These are phyloP conservation scores for Calonectria hongkongensis DNA, from an alignment of 2,329 filamentous ascomycete genomes.

Conservation along the genomic window DNA sequence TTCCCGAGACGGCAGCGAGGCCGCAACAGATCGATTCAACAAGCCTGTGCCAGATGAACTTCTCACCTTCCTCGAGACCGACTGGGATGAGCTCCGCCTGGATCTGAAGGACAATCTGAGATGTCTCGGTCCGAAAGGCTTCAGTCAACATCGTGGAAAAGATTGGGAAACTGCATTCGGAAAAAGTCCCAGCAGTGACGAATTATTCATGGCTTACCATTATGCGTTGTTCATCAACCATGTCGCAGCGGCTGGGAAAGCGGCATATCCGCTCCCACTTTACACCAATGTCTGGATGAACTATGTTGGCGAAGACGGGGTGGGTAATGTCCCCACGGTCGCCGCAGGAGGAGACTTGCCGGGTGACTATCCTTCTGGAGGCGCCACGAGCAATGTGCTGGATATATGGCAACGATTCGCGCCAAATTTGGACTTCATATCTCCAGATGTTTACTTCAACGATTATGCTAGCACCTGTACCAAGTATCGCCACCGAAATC, in stretches of 20 bases:
- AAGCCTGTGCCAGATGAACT: constrained; percentile 38
- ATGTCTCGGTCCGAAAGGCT: neutral
- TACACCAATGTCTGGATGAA: constrained; percentile 57
- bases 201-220: constrained; percentile 57
- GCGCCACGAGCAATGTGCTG: constrained; percentile 49
- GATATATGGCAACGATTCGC: constrained; percentile 61
- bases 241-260: constrained; percentile 54
- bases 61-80: constrained; percentile 15
- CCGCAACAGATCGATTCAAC: constrained; percentile 56
- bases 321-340: constrained; percentile 47
- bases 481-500: constrained; percentile 62
- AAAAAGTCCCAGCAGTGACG: constrained; percentile 48
- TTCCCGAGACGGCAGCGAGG: constrained; percentile 64
- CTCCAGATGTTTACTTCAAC: constrained; percentile 59
- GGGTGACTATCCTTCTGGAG: constrained; percentile 57
- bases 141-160: neutral
- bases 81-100: constrained; percentile 35
- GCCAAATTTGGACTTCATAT: constrained; percentile 63
- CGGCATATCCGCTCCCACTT: constrained; percentile 48
- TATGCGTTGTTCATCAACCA: constrained; percentile 52
- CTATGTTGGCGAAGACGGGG: constrained; percentile 45
- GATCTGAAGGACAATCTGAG: constrained; percentile 24
- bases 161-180: constrained; percentile 57
- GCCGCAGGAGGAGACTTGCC: constrained; percentile 52
- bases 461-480: constrained; percentile 57